Base-by-base conservation (phyloP, 176 grass and related monocot species). In the Phoenix dactylifera region DNA sequence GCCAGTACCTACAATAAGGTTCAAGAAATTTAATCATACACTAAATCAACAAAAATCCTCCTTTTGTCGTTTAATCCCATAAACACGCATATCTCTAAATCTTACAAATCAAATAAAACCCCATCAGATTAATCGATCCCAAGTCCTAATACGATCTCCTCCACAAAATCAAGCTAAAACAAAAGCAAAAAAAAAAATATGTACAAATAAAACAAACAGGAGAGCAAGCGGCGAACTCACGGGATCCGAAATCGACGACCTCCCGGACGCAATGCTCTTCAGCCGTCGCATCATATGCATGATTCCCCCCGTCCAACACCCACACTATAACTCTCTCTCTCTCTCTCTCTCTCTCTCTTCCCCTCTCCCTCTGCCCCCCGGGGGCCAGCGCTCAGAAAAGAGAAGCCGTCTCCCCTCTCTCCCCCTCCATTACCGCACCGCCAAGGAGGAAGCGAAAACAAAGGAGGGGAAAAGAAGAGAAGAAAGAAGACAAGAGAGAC, bases 261-360 rank as follows among this genome's bases (percentile, higher is more conserved):
- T 22, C 16, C 56, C 68, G 10, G 68, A 59, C 14, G 68, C 48
- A 17, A 60, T 60, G 48, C n/a, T 60, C 48, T 71, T 71, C 22
- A 60, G 16, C 55, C 68, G 68, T 35, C 68, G 57, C 68, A 71
- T 59, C 57, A 59, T 71, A 28, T 71, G 68, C 23, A 71, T 71
- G 26, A 16, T 70, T 25, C 18, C 15, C 25, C 30, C 0, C 18
- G 14, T n/a, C 15, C 55, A 22, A 15, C 16, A 4, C 15, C 2
- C 5, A 66, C 44, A 55, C 17, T 18, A 18, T 23, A 48, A 49
- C 16, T 28, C 17, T 4, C 28, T 18, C n/a, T 44, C 66, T 22
- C 53, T 56, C 16, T 28, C 17, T 4, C 28, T 18, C n/a, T 44
- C 66, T 22, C 53, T 56, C 65, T 18, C 18, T 54, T 54, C 22